Base-by-base conservation (phyloP, 139 green algal genomes). In the Coelastrella sp. region DNA sequence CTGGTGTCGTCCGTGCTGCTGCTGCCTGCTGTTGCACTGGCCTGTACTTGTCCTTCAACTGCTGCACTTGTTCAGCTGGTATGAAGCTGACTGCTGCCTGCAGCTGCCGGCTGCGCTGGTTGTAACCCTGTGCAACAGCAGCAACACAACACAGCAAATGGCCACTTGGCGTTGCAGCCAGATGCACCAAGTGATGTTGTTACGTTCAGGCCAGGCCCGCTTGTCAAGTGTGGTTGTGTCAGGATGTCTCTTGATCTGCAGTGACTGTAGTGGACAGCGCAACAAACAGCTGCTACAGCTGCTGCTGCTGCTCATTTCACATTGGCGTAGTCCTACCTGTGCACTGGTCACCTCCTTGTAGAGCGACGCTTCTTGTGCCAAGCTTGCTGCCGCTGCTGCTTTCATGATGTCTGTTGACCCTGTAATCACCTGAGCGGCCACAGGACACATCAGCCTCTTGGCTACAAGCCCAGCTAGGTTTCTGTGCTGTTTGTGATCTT, bases 341-440 rank as follows among this genome's bases (percentile, higher is more conserved):
- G 73, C 73, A 63, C 68, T 84, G 12, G 73, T 91, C 25, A 84
- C 79, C 59, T 83, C 12, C 19, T 76, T 88, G 56, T 91, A 91
- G 63, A 91, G 65, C 6, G 65, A 49, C 19, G 58, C 60, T 72
- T 91, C 88, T 56, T 85, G 80, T 14, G 66, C n/a, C 27, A 85
- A 8, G 7, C 22, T 49, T 17, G 88, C 88, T 15, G 82, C 59
- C 22, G 65, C 61, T 61, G 88, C 88, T 68, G 80, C 88, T 68
- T 88, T 91, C 49, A 8, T 12, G 5, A 91, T 8, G 6, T 8
- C 65, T 14, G 22, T 0, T 6, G 58, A 15, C 58, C 7, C 24
- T 1, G 7, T 19, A 1, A 88, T 7, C 8, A 88, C 65, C 83
- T 88, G 66, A 22, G 58, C 8, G 9, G 22, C 58, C 19, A 60